Base-by-base conservation (phyloP, 2,329 filamentous ascomycete genomes). In the Akanthomyces uredinophilus region DNA sequence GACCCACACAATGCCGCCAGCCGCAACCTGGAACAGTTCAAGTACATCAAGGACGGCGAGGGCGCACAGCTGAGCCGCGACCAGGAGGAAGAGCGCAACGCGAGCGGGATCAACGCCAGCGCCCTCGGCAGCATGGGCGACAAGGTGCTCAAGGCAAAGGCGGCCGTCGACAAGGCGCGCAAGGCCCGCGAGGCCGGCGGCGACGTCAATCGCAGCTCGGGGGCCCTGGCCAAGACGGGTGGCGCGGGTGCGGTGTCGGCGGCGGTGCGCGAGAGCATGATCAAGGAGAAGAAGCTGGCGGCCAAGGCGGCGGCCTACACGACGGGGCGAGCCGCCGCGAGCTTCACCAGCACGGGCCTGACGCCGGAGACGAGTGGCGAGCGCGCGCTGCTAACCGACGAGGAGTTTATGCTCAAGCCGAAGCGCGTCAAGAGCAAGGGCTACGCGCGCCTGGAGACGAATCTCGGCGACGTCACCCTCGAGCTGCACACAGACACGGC, bases 391-490 rank as follows among this genome's bases (percentile, higher is more conserved):
- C 82, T 99, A 52, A 91, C 89, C 1, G 92, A 97, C 65, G 95
- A 99, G 77, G 93, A 98, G 72, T 99, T 94, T 76, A 96, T 99
- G 90, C 83, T 99, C 60, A 92, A 91, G 74, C 92, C 93, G 7
- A 90, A 89, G 69, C 87, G 92, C 46, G 87, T 99, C 64, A 96
- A 96, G 76, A 85, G 85, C 67, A 96, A 94, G 69, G 95, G 94
- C 29, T 98, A 96, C 72, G 93, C 90, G 7, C 87, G 92, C n/a
- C 84, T 99, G 51, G 87, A 89, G 67, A 99, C 95, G 0, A 95
- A 87, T 65, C 79, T 91, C 3, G 95, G 95, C 41, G 87, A 93
- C 65, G 73, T 99, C 22, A 97, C 91, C 65, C 79, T 99, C 64
- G 94, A 98, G 72, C 81, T 99, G 5, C 90, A 94, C 65, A 91